phyloP scores from a whole-genome alignment of 768 basidiomycete genomes.

The Ephemerocybe angulata region DNA sequence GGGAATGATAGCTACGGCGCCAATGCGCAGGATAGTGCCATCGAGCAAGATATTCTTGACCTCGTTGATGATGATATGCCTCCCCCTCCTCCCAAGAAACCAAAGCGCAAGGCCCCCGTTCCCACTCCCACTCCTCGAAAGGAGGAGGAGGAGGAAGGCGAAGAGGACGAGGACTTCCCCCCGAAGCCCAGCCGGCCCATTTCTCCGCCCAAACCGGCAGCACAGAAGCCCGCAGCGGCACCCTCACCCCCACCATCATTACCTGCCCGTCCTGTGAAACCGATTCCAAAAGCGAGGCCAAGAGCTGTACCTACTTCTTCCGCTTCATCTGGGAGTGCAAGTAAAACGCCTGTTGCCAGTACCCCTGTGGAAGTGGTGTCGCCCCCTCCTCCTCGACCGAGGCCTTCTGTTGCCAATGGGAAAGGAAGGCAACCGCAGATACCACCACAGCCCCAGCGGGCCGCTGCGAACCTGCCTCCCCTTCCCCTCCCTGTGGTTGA shows the following conservation, averaged over 20 bases:
- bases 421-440: background rate
- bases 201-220: slow-evolving; percentile 4
- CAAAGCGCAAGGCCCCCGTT: slow-evolving; percentile 14
- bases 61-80: slow-evolving; percentile 10
- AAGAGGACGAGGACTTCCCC: slow-evolving; percentile 29
- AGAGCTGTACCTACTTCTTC: slow-evolving; percentile 4
- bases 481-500: background rate
- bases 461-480: background rate
- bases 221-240: slow-evolving; percentile 15
- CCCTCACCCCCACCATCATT: slow-evolving; percentile 31
- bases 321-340: no score
- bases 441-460: no score
- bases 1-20: slow-evolving; percentile 35
- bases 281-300: slow-evolving; percentile 20
- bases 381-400: slow-evolving; percentile 9
- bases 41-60: slow-evolving; percentile 36
- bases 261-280: slow-evolving; percentile 25
- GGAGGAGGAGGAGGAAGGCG: slow-evolving; percentile 33
- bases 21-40: slow-evolving; percentile 26
- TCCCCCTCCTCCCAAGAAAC: background rate
- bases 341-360: no score
- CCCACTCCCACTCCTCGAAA: slow-evolving; percentile 3
- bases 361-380: no score
- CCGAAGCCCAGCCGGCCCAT: slow-evolving; percentile 20
- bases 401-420: background rate